These are phyloP conservation scores for Fragaria ananassa DNA, from an alignment of 306 rosid species.

Conservation along the genomic window DNA sequence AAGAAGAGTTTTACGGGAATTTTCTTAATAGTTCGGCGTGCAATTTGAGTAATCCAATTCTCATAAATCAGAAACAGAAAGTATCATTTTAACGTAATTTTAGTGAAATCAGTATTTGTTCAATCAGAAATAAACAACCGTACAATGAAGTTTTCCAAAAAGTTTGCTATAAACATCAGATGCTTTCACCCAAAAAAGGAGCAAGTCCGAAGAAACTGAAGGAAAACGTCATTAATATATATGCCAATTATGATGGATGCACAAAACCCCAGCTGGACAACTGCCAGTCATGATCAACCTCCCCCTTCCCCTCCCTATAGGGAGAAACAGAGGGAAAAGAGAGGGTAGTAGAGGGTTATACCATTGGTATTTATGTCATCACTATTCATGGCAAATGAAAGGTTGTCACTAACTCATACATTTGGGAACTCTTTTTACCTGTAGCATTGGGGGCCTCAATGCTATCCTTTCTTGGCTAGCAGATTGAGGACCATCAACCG, in stretches of 20 bases:
- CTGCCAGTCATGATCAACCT: background rate
- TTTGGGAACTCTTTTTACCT: conserved; percentile 46
- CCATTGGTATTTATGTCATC: background rate
- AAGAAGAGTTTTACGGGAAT: background rate
- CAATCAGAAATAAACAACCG: background rate
- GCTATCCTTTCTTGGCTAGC: conserved; percentile 67
- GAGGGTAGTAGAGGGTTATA: background rate
- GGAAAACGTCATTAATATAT: background rate
- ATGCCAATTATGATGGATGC: background rate
- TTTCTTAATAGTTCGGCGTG: background rate
- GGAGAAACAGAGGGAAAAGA: background rate
- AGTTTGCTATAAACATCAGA: background rate
- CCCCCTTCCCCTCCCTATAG: background rate
- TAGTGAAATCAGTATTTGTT: background rate
- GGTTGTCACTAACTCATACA: background rate
- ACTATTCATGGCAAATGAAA: background rate
- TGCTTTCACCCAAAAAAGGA: background rate
- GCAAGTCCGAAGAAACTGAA: background rate
- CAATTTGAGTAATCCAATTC: background rate
- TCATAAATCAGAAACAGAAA: background rate
- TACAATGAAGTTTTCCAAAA: background rate
- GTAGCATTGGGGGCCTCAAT: conserved; percentile 94
- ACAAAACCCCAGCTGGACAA: background rate
- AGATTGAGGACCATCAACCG: conserved; percentile 77
- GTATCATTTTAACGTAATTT: background rate